Conservation (phyloP, 1,139 yeast genomes). For the Scheffersomyces titani region DNA sequence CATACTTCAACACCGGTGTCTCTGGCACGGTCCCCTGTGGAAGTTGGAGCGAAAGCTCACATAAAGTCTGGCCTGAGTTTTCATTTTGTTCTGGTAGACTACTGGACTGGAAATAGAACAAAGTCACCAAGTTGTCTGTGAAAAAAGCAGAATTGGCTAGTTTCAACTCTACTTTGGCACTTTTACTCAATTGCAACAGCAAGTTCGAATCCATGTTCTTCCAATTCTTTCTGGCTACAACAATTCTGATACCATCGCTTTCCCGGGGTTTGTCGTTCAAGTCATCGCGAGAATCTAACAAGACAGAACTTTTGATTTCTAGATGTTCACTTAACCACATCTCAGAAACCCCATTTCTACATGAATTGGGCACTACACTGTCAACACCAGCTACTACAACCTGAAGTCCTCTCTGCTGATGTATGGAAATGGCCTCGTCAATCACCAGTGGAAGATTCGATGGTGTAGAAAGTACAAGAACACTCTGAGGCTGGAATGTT, state of each 20-base stretch:
- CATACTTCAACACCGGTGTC: conserved; percentile 1
- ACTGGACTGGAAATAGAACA: conserved; percentile 35
- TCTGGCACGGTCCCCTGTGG: conserved; percentile 16
- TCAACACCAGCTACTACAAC: conserved; percentile 53
- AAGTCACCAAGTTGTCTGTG: conserved; percentile 37
- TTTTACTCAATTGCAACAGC: conserved; percentile 17
- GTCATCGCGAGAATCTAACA: conserved; percentile 27
- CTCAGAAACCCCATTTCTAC: conserved; percentile 47
- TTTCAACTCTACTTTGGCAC: conserved; percentile 21
- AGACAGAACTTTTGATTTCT: conserved; percentile 20
- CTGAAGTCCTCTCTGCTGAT: conserved; percentile 33
- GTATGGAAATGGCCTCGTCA: conserved; percentile 30
- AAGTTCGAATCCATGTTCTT: conserved; percentile 30
- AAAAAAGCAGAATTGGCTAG: conserved; percentile 45
- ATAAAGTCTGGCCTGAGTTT: conserved; percentile 32
- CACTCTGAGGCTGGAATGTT: conserved; percentile 7
- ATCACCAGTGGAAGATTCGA: conserved; percentile 36
- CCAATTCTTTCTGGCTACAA: conserved; percentile 42
- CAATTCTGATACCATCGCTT: conserved; percentile 37
- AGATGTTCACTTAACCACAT: conserved; percentile 45
- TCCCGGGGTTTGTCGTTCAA: conserved; percentile 21
- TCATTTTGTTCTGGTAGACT: conserved; percentile 20
- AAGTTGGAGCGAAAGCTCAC: conserved; percentile 27
- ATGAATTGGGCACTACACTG: conserved; percentile 38
- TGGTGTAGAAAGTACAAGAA: conserved; percentile 44